Evolutionary conservation across 495 filamentous ascomycete species (phyloP), one percentile per base, ranked within the genome.

Genomic region (Aspergillus wentii): DNA sequence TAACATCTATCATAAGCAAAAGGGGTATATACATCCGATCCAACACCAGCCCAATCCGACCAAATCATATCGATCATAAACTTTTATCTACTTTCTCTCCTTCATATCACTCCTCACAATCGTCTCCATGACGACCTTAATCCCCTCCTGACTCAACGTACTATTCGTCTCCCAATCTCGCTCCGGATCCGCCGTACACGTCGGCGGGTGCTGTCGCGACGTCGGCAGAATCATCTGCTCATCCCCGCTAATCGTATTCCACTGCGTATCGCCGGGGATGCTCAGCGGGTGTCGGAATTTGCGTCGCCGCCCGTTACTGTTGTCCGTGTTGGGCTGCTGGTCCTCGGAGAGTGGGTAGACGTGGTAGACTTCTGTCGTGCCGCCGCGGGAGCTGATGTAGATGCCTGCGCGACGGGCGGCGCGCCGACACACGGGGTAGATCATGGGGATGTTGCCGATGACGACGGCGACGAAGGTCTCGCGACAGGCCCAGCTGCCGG

Each of bases 381-480:
- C 40, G 27, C 39, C 37, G 11, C 27, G 40, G 17, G 53, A 50
- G 6, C 48, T 49, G 10, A 63, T 40, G 30, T 59, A 63, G 4
- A 53, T 20, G 3, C 59, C 61, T 0, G 58, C 59, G 16, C 56
- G 62, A 16, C 51, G 56, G 17, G 52, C 51, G 11, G 60, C 33
- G 2, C 68, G 57, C 2, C 66, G 66, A 41, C 73, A 47, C 6
- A 78, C 44, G 1, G 76, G 75, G 40, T 77, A 76, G 23, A 82
- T 61, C 71, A 81, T 79, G 5, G 78, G 78, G 15, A 73, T 51
- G 50, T 81, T 82, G 43, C 70, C 71, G 36, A 81, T 68, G 17
- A 79, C 51, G 19, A 80, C 67, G 2, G 74, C 75, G 33, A 81
- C 73, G 44, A 82, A 81, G 23, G 76, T 78, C 44, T 81, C 78